Base-by-base conservation (phyloP, 306 rosid genomes). In the Prunus davidiana region DNA sequence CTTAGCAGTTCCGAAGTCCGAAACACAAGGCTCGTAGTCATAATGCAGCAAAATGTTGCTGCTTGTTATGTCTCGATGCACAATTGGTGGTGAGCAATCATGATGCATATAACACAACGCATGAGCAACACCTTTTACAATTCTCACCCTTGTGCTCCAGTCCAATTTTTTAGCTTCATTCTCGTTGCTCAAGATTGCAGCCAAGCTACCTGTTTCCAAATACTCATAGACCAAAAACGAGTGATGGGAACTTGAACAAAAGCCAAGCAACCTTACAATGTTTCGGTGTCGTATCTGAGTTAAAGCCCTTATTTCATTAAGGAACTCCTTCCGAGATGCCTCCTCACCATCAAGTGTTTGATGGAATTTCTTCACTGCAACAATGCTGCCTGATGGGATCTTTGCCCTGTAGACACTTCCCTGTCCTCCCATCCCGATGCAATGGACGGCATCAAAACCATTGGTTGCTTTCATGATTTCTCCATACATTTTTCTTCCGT, bases 1-100 rank as follows among this genome's bases (percentile, higher is more conserved):
- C 63, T 73, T 82, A 47, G 82, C 79, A 8, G 64, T 78, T 28
- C 80, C 86, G 15, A 82, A 77, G 69, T 78, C 82, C 0, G 86
- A 69, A 30, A 77, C 69, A 28, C 61, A 70, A 55, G 86, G 79
- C 34, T 62, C 64, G 16, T 73, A 54, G 7, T 82, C 74, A 1
- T 25, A 62, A 69, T 69, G 56, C 9, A 82, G 46, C 63, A 82
- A 78, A 47, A 82, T 13, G 25, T 78, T 82, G 49, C 25, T 74
- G 70, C 82, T 78, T 32, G 68, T 27, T 32, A 77, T n/a, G 79
- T 78, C 85, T 62, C 79, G 45, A 34, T 78, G 79, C 25, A 73
- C 76, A 41, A 82, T 72, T 0, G 78, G 74, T 2, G 56, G 71
- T 1, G 72, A 61, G 8, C 75, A 72, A 50, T 58, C 78, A 58